Percentiles rank a stretch among this genome's conserved stretches.
phyloP scores from a whole-genome alignment of 805 yeast genomes.

The Cyberlindnera maritima region DNA sequence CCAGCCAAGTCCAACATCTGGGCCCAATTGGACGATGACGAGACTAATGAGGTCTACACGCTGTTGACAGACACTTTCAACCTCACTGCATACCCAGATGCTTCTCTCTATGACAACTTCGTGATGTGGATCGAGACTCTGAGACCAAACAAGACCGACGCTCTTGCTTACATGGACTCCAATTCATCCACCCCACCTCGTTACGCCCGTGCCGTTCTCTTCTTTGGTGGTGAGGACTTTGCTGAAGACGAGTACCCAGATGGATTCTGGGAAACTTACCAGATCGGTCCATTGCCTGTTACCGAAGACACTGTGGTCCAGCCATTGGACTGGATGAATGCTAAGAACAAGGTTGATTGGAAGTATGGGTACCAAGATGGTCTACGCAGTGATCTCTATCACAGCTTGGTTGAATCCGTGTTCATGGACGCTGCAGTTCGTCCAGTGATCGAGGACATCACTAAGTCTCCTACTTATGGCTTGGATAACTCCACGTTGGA shows the following conservation, averaged over 20 bases:
- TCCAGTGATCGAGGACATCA: slow-evolving; percentile 19
- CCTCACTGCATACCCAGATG: slow-evolving; percentile 20
- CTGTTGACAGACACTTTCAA: slow-evolving; percentile 17
- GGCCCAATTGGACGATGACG: slow-evolving; percentile 24
- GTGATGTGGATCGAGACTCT: slow-evolving; percentile 25
- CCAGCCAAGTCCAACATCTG: slow-evolving; percentile 25
- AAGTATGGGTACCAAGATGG: slow-evolving; percentile 23
- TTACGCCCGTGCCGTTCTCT: slow-evolving; percentile 23
- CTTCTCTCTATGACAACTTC: slow-evolving; percentile 25
- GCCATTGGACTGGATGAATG: slow-evolving; percentile 19
- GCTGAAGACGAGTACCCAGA: slow-evolving; percentile 21
- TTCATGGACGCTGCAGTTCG: slow-evolving; percentile 12
- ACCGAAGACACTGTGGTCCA: slow-evolving; percentile 11
- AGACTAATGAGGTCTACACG: slow-evolving; percentile 18
- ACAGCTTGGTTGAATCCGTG: slow-evolving; percentile 8
- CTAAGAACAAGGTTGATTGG: slow-evolving; percentile 20
- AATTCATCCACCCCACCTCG: slow-evolving; percentile 22
- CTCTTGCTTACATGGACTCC: slow-evolving; percentile 22
- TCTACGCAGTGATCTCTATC: slow-evolving; percentile 12
- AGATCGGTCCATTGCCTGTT: slow-evolving; percentile 25
- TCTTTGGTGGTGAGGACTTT: slow-evolving; percentile 26
- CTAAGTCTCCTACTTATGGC: slow-evolving; percentile 19
- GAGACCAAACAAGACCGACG: slow-evolving; percentile 30
- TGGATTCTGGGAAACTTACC: slow-evolving; percentile 27
- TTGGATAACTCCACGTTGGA: slow-evolving; percentile 23